A percentile compares a stretch with the other conserved stretches of the same genome.
Conservation (phyloP, 306 rosid genomes). For the Betula pendula region DNA sequence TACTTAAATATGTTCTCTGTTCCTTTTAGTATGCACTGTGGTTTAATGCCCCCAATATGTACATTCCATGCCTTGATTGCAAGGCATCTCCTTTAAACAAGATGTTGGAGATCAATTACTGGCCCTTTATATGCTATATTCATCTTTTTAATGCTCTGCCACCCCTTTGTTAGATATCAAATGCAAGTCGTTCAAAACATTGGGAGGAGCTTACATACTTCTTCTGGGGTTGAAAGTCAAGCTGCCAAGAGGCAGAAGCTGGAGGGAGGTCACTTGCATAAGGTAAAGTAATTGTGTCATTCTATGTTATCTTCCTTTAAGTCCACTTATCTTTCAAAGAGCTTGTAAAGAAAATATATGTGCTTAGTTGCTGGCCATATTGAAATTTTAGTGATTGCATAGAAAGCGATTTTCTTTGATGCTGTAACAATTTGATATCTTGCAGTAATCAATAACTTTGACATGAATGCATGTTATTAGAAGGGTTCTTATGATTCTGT, state of each 20-base stretch:
- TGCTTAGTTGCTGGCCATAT: neutral
- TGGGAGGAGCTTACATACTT: slow-evolving; percentile 46
- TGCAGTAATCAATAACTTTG: neutral
- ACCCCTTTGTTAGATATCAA: slow-evolving; percentile 55
- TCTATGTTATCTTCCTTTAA: slow-evolving; percentile 6
- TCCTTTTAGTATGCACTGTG: neutral
- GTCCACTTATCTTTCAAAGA: slow-evolving; percentile 20
- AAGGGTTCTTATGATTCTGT: slow-evolving; percentile 5
- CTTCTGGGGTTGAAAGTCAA: slow-evolving; percentile 70
- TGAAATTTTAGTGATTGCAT: slow-evolving; percentile 1
- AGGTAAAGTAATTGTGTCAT: slow-evolving; percentile 48
- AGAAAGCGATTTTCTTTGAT: slow-evolving; percentile 5
- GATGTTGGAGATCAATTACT: slow-evolving; percentile 25
- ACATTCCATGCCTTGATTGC: slow-evolving; percentile 14
- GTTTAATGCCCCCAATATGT: neutral
- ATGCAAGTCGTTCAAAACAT: slow-evolving; percentile 46
- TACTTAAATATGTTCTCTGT: neutral
- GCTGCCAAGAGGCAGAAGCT: slow-evolving; percentile 89
- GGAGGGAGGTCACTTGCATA: slow-evolving; percentile 74
- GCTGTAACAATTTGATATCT: slow-evolving; percentile 15
- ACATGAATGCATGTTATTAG: slow-evolving; percentile 5
- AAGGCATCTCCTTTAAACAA: neutral
- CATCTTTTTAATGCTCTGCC: slow-evolving; percentile 18
- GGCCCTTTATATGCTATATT: slow-evolving; percentile 14
- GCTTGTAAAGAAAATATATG: neutral